Evolutionary conservation across 2,329 filamentous ascomycete species (phyloP).

Genomic region (Penicillium sp.): DNA sequence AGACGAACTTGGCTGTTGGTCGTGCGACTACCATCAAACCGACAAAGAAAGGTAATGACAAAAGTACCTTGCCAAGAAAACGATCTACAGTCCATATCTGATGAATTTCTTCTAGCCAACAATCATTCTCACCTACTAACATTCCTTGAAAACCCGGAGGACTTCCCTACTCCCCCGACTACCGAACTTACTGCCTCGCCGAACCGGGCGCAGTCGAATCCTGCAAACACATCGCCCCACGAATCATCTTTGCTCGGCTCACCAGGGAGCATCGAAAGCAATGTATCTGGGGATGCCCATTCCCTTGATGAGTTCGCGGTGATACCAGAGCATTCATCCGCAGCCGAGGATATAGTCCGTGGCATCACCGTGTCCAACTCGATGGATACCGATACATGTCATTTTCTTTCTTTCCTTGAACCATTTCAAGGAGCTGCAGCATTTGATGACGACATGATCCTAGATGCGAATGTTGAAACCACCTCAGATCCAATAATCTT

Average conservation of each 20-base stretch:
- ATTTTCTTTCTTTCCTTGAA: conserved; percentile 22
- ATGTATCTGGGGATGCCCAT: conserved; percentile 12
- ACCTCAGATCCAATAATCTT: neutral
- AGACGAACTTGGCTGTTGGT: conserved; percentile 54
- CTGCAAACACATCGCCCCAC: conserved; percentile 9
- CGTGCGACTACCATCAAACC: conserved; percentile 35
- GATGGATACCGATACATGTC: conserved; percentile 12
- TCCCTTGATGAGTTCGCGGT: conserved; percentile 13
- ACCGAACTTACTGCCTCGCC: conserved; percentile 17
- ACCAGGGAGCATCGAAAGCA: conserved; percentile 17
- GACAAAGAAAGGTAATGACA: conserved; percentile 48
- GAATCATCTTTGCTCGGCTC: conserved; percentile 17
- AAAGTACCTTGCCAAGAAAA: conserved; percentile 2
- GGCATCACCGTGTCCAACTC: conserved; percentile 16
- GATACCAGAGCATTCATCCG: conserved; percentile 3
- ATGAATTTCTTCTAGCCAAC: conserved; percentile 2
- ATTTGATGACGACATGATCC: conserved; percentile 14
- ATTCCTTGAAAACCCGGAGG: conserved; percentile 2
- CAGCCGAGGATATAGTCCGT: neutral
- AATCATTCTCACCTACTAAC: neutral
- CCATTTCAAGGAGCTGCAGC: conserved; percentile 14
- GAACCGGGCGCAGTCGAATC: conserved; percentile 3
- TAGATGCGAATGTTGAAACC: conserved; percentile 5
- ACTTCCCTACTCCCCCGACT: conserved; percentile 16
- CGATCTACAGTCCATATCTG: neutral